These are phyloP conservation scores for Boletus sp. DNA, from an alignment of 1,284 basidiomycete species.

Conservation along the genomic window DNA sequence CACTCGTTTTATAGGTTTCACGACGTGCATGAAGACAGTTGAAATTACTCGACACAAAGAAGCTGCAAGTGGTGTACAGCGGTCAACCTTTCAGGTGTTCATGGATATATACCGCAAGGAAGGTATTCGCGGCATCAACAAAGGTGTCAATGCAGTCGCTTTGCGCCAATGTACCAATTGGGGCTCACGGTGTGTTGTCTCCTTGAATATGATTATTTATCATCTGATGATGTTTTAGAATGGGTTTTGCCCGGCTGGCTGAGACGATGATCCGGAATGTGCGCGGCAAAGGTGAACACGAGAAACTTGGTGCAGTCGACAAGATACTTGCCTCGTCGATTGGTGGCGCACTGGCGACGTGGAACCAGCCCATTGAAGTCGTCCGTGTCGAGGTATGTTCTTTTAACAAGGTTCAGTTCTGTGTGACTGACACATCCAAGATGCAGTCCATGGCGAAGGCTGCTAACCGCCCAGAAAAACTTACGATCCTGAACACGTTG, in stretches of 20 bases:
- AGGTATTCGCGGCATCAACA: slow-evolving; percentile 96
- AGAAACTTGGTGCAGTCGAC: slow-evolving; percentile 75
- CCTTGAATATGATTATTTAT: background rate
- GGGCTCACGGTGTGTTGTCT: slow-evolving; percentile 79
- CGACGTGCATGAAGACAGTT: slow-evolving; percentile 97
- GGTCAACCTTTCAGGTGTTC: slow-evolving; percentile 93
- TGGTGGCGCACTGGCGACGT: slow-evolving; percentile 94
- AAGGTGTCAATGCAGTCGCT: slow-evolving; percentile 98
- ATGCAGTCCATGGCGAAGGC: slow-evolving; percentile 99
- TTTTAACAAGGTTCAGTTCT: background rate
- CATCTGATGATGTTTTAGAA: slow-evolving; percentile 46
- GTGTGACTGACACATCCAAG: slow-evolving; percentile 36
- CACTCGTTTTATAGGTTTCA: slow-evolving; percentile 68
- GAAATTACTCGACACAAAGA: slow-evolving; percentile 98
- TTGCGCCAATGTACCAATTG: slow-evolving; percentile 98
- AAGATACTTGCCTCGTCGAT: slow-evolving; percentile 90
- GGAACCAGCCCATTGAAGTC: slow-evolving; percentile 99
- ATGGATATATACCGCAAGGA: slow-evolving; percentile 91
- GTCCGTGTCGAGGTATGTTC: slow-evolving; percentile 78
- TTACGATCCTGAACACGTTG: slow-evolving; percentile 90
- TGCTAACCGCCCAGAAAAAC: slow-evolving; percentile 80
- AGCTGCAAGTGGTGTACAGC: slow-evolving; percentile 82
- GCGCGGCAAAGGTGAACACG: slow-evolving; percentile 72
- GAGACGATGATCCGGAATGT: slow-evolving; percentile 78
- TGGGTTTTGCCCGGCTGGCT: slow-evolving; percentile 95